Evolutionary conservation across 495 filamentous ascomycete genomes (phyloP), one percentile per base, ranked within the genome.

Genomic region (Sphaerosporella brunnea): DNA sequence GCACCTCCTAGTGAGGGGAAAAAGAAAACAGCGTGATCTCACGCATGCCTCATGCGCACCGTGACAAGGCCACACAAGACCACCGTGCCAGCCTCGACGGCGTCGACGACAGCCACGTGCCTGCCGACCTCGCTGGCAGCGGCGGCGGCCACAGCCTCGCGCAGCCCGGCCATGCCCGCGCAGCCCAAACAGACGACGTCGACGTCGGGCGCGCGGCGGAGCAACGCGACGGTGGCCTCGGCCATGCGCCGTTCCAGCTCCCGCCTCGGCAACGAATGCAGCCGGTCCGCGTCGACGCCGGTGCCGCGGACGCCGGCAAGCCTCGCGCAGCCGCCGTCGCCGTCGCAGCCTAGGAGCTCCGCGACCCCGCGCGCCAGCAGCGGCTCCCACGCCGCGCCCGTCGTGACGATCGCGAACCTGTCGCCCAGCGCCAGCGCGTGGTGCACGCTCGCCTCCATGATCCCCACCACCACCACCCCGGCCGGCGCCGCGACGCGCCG

Each of bases 111-210:
- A 58, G 69, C 70, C 2, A 93, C 71, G 20, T 66, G 58, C 36
- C 52, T 60, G 0, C 80, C 84, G 40, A 71, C 66, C 11, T 68
- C 62, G 36, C 70, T 64, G 11, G 81, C 83, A n/a, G n/a, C n/a
- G 51, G 78, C 74, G 16, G 69, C 68, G 46, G 77, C 72, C 79
- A 69, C 36, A 94, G 84, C 41, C 81, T 79, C 47, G 77, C 71
- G 47, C 88, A 81, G 67, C 10, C 88, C 90, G 19, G 75, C 79
- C 90, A 95, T 93, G 3, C 90, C 88, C 34, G 86, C 88, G 66
- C 87, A 93, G 1, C 79, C 80, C 64, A 84, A 69, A 48, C 83
- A 73, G 20, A 84, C 75, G 50, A 80, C 73, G 20, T 71, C 71
- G 0, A 87, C 77, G 9, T 16, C 40, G 9, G 19, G n/a, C 4